Evolutionary conservation across 495 filamentous ascomycete genomes (phyloP), one percentile per base, ranked within the genome.

Genomic region (Talaromyces thailandensis): DNA sequence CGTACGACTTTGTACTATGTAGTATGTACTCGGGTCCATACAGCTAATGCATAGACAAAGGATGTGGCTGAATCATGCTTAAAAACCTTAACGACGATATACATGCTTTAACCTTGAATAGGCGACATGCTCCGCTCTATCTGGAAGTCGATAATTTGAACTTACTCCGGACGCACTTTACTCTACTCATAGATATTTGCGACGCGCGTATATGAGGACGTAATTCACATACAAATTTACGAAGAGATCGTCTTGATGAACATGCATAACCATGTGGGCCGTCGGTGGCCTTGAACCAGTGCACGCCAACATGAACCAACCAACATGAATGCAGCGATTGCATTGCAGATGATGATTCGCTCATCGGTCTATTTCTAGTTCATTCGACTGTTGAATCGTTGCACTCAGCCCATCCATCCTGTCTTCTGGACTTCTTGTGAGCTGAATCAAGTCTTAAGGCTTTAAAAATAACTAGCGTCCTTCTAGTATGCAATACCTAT

Each of bases 11-110:
- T 8, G 7, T 1, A 40, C 37, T 14, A 14, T 14, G 37, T 40
- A 40, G 37, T n/a, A 23, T 21, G 43, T 16, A 40, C 35, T 40
- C 35, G 18, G 18, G 43, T 48, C 16, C 43, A 8, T 48, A 48
- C 43, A 48, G 18, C 43, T 48, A 48, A 48, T 48, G 43, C 43
- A 48, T 48, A 48, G 48, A 52, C n/a, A 28, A 55, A 28, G 12
- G 51, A 28, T 55, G 51, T 55, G 51, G 51, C 51, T 55, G 51
- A 55, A 55, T 55, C 51, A 55, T 55, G 51, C 51, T 55, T 55
- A 55, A 55, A 55, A 55, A 55, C 51, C 26, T 55, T 55, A 55
- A 55, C 51, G 23, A 16, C 51, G 51, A 55, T 55, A 55, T 18
- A 55, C 51, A 55, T 55, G 51, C 51, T 55, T 55, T 28, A 40